These are phyloP conservation scores for Trichophyton equinum DNA, from an alignment of 2,329 filamentous ascomycete species.

Conservation along the genomic window DNA sequence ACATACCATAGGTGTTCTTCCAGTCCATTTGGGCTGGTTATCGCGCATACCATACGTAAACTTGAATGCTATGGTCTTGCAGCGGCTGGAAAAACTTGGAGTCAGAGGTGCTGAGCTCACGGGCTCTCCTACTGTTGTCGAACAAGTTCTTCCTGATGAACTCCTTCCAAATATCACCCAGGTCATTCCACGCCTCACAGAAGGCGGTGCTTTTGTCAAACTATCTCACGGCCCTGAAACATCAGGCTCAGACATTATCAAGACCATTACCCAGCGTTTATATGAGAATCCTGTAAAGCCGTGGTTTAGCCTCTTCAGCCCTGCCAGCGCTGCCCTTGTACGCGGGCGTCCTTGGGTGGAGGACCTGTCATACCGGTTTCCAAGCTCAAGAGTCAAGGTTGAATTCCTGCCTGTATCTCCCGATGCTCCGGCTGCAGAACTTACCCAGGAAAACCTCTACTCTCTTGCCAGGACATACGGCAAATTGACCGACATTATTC, in stretches of 20 bases:
- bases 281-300: constrained; percentile 61
- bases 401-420: constrained; percentile 69
- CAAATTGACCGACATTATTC: constrained; percentile 72
- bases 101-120: constrained; percentile 41
- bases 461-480: constrained; percentile 80
- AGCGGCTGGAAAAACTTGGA: constrained; percentile 39
- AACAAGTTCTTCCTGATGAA: constrained; percentile 50
- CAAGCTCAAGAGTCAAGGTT: constrained; percentile 61
- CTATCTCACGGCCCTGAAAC: constrained; percentile 47
- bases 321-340: constrained; percentile 60
- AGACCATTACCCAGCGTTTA: constrained; percentile 50
- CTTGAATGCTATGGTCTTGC: constrained; percentile 35
- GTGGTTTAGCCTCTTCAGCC: constrained; percentile 76
- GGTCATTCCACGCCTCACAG: constrained; percentile 71
- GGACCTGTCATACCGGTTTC: constrained; percentile 65
- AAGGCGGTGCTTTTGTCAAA: constrained; percentile 89
- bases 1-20: constrained; percentile 58
- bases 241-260: constrained; percentile 45
- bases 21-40: constrained; percentile 58
- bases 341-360: constrained; percentile 85
- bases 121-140: constrained; percentile 44
- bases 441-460: constrained; percentile 79
- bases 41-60: constrained; percentile 41
- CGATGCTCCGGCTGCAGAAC: constrained; percentile 59
- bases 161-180: constrained; percentile 61